These are phyloP conservation scores for Adansonia madagascariensis DNA, from an alignment of 441 rosid genomes.

Conservation along the genomic window DNA sequence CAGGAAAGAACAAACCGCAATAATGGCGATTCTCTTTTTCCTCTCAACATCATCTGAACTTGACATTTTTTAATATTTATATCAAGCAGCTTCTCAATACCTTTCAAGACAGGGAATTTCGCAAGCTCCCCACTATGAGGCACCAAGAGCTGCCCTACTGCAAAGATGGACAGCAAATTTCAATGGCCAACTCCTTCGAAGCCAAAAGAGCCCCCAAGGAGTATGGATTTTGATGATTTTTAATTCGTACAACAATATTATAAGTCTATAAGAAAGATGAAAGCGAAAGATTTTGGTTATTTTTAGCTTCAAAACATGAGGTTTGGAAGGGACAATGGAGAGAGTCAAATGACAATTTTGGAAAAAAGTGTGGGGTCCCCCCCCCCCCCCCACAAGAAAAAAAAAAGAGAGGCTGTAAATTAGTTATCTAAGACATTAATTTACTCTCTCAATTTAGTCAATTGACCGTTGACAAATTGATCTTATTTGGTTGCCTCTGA, in stretches of 20 bases:
- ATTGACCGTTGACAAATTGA: neutral
- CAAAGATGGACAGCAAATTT: neutral
- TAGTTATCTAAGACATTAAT: neutral
- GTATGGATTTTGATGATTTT: neutral
- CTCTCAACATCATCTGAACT: slow-evolving; percentile 26
- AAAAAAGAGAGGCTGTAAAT: neutral
- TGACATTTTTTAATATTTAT: neutral
- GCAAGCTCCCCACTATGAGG: neutral
- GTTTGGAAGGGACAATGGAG: neutral
- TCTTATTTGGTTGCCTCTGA: neutral
- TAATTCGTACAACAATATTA: neutral
- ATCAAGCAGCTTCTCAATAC: slow-evolving; percentile 5
- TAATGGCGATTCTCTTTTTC: slow-evolving; percentile 30
- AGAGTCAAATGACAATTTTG: neutral
- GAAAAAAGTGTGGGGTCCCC: neutral
- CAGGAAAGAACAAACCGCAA: no score
- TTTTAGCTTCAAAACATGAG: neutral
- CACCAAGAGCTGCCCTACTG: slow-evolving; percentile 8
- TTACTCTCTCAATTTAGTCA: neutral
- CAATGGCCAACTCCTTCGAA: slow-evolving; percentile 8
- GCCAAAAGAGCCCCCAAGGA: slow-evolving; percentile 6
- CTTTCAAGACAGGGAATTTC: neutral
- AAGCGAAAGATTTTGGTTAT: neutral
- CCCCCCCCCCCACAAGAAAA: neutral
- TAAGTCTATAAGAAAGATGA: neutral